These are phyloP conservation scores for Alternaria sp. DNA, from an alignment of 2,329 filamentous ascomycete genomes.

Conservation along the genomic window DNA sequence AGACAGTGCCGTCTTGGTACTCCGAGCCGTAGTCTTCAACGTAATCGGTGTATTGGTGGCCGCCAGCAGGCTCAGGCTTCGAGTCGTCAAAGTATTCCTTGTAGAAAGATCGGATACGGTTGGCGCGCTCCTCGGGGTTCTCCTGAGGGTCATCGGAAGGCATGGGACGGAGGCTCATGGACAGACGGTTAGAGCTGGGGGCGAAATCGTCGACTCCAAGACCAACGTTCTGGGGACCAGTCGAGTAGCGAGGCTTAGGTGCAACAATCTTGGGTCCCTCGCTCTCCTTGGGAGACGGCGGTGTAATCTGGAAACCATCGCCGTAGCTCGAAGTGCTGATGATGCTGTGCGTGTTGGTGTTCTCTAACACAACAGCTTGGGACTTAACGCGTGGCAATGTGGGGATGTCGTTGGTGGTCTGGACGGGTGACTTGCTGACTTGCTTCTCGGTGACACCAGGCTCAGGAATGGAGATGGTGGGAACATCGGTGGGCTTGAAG, in stretches of 20 bases:
- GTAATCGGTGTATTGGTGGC: conserved; percentile 59
- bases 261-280: conserved; percentile 32
- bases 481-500: conserved; percentile 45
- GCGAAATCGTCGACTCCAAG: conserved; percentile 42
- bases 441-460: conserved; percentile 28
- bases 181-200: conserved; percentile 58
- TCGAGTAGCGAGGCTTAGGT: conserved; percentile 38
- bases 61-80: conserved; percentile 55
- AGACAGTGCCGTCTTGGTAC: conserved; percentile 67
- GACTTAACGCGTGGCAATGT: conserved; percentile 43
- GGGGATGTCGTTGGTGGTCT: conserved; percentile 25
- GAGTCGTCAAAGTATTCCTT: conserved; percentile 98
- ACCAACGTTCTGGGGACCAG: conserved; percentile 20
- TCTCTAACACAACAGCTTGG: conserved; percentile 43
- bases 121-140: conserved; percentile 91
- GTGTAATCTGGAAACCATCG: conserved; percentile 59
- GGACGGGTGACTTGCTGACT: conserved; percentile 32
- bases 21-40: conserved; percentile 78
- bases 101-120: conserved; percentile 97
- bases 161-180: conserved; percentile 76
- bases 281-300: conserved; percentile 48
- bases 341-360: conserved; percentile 47
- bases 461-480: conserved; percentile 32
- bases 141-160: conserved; percentile 86
- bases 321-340: conserved; percentile 63